These are phyloP conservation scores for Alternaria dauci DNA, from an alignment of 2,329 filamentous ascomycete genomes.

Conservation along the genomic window DNA sequence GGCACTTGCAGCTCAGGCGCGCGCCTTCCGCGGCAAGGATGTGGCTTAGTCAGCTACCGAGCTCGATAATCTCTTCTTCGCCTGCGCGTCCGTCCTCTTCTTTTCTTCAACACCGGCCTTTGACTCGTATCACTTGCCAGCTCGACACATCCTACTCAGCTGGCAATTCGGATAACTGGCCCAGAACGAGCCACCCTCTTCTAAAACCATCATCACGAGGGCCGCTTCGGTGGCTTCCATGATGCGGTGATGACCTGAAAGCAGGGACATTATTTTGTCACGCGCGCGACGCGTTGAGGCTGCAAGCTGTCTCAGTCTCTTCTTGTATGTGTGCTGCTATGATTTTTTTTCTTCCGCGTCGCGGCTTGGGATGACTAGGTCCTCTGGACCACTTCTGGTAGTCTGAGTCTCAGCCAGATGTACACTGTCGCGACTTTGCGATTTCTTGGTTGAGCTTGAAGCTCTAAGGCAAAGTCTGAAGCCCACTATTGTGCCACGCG, in stretches of 20 bases:
- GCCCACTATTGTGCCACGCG: neutral
- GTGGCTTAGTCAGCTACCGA: constrained; percentile 25
- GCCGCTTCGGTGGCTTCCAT: constrained; percentile 67
- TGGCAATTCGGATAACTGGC: constrained; percentile 75
- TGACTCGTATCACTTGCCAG: constrained; percentile 78
- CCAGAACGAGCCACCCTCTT: constrained; percentile 73
- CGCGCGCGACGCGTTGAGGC: constrained; percentile 34
- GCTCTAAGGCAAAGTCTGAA: constrained; percentile 51
- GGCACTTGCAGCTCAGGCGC: constrained; percentile 33
- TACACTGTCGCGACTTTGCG: constrained; percentile 40
- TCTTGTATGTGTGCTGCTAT: constrained; percentile 31
- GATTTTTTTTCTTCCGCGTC: constrained; percentile 13
- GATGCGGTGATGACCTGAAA: constrained; percentile 74
- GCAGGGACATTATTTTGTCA: constrained; percentile 62
- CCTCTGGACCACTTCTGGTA: constrained; percentile 51
- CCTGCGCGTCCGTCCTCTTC: constrained; percentile 16
- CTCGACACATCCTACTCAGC: constrained; percentile 65
- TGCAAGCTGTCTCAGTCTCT: constrained; percentile 17
- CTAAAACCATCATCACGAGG: constrained; percentile 86
- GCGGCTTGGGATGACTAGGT: constrained; percentile 44
- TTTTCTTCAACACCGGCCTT: constrained; percentile 64
- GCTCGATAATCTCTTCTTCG: constrained; percentile 33
- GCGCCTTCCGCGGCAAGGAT: constrained; percentile 27
- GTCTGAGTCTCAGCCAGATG: constrained; percentile 49
- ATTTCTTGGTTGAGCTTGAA: constrained; percentile 49